Conservation (phyloP, 805 yeast species). For the Saccharomycopsis schoenii region DNA sequence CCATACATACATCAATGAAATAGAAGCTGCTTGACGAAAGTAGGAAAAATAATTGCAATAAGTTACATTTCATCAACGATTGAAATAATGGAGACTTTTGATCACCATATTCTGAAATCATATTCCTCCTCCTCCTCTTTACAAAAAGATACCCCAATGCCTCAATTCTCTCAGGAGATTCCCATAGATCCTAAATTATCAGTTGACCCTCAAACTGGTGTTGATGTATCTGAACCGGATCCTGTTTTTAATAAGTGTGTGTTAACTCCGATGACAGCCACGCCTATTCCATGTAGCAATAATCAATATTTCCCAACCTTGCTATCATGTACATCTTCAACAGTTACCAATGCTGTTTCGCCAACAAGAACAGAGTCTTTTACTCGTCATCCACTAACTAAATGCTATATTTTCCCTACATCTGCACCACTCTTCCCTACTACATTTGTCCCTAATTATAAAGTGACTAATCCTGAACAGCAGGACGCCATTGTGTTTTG, state of each 20-base stretch:
- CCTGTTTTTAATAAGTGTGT: neutral
- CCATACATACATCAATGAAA: too few relatives aligned
- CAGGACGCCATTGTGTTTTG: constrained; percentile 15
- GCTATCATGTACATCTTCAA: neutral
- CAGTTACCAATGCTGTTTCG: neutral
- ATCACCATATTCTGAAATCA: too few relatives aligned
- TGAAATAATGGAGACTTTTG: too few relatives aligned
- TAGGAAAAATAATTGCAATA: too few relatives aligned
- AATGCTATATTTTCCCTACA: neutral
- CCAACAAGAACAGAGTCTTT: neutral
- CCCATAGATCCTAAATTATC: too few relatives aligned
- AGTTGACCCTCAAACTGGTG: neutral
- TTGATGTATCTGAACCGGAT: neutral
- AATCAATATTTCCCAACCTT: neutral
- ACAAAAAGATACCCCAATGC: too few relatives aligned
- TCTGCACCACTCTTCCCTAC: constrained; percentile 17
- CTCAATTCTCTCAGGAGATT: too few relatives aligned
- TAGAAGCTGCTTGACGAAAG: too few relatives aligned
- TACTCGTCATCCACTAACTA: neutral
- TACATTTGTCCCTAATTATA: constrained; percentile 7
- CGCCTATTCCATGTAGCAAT: neutral
- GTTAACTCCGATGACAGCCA: neutral
- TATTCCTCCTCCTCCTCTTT: too few relatives aligned
- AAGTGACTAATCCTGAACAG: constrained; percentile 15
- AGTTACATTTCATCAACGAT: too few relatives aligned